Evolutionary conservation across 306 rosid species (phyloP), one percentile per base, ranked within the genome.

Genomic region (Fagus sylvatica): DNA sequence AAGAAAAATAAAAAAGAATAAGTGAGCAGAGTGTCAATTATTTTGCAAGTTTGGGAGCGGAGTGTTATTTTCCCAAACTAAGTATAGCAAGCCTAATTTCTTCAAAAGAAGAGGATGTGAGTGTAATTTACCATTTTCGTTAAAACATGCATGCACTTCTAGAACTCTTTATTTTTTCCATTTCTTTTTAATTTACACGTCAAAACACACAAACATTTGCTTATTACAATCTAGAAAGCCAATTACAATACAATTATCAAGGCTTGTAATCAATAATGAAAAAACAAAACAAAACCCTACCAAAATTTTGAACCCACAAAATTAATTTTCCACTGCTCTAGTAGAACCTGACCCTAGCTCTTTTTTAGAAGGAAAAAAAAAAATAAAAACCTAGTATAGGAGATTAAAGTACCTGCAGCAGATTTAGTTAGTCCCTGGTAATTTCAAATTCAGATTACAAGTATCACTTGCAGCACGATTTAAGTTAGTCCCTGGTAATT

Each of bases 401-500:
- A 80, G 36, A 28, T 40, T 66, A 74, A n/a, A n/a, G n/a, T n/a
- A n/a, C n/a, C n/a, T n/a, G n/a, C n/a, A n/a, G n/a, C n/a, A n/a
- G n/a, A n/a, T n/a, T n/a, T n/a, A n/a, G n/a, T n/a, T n/a, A n/a
- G n/a, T n/a, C n/a, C n/a, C n/a, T n/a, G n/a, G n/a, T n/a, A n/a
- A n/a, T n/a, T n/a, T n/a, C n/a, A n/a, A n/a, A n/a, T n/a, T n/a
- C n/a, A n/a, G 72, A 77, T 69, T 66, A 56, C 74, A 84, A 82
- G 74, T 61, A 65, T 57, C 61, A 79, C 61, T 73, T 65, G 42
- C 57, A 40, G 53, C 67, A 37, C 74, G 71, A 69, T 39, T 64
- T 48, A 0, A 17, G 41, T 60, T 78, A 89, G 61, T 79, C 88
- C 81, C 42, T 72, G 74, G 65, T 65, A 72, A 92, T 85, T 83